These are phyloP conservation scores for Leccinum sublutescens DNA, from an alignment of 768 basidiomycete genomes.

Conservation along the genomic window DNA sequence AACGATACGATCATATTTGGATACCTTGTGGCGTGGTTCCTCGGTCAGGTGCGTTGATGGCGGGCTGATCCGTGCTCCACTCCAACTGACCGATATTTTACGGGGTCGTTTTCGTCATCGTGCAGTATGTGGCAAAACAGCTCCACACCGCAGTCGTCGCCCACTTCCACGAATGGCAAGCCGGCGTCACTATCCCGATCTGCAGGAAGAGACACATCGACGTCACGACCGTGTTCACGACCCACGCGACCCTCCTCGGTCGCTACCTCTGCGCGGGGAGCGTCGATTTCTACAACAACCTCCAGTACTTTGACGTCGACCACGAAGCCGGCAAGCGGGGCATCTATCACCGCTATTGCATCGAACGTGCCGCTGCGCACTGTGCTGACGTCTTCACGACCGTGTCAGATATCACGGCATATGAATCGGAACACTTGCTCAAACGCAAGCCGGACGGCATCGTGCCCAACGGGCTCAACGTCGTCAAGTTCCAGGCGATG, in stretches of 20 bases:
- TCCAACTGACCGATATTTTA: slow-evolving; percentile 5
- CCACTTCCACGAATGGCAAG: slow-evolving; percentile 99
- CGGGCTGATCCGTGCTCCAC: slow-evolving; percentile 6
- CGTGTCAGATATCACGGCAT: slow-evolving; percentile 96
- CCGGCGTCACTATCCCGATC: slow-evolving; percentile 90
- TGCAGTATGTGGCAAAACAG: slow-evolving; percentile 78
- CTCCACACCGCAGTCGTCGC: slow-evolving; percentile 85
- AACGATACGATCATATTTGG: slow-evolving; percentile 98
- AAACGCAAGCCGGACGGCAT: slow-evolving; percentile 98
- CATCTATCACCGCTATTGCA: slow-evolving; percentile 97
- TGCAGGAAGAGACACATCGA: slow-evolving; percentile 97
- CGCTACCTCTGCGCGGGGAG: slow-evolving; percentile 98
- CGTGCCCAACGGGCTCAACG: slow-evolving; percentile 95
- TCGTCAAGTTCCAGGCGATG: slow-evolving; percentile 99
- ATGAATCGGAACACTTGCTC: slow-evolving; percentile 92
- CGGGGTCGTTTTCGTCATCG: slow-evolving; percentile 4
- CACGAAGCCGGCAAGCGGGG: slow-evolving; percentile 99
- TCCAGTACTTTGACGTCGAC: slow-evolving; percentile 99
- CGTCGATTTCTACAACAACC: slow-evolving; percentile 99
- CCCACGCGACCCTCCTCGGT: slow-evolving; percentile 96
- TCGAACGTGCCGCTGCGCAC: slow-evolving; percentile 92
- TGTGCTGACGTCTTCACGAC: slow-evolving; percentile 99
- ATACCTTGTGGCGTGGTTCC: slow-evolving; percentile 98
- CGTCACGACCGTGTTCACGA: slow-evolving; percentile 98
- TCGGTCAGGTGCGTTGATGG: slow-evolving; percentile 79